Evolutionary conservation across 2,329 filamentous ascomycete genomes (phyloP).

Genomic region (Fusarium nodosum): DNA sequence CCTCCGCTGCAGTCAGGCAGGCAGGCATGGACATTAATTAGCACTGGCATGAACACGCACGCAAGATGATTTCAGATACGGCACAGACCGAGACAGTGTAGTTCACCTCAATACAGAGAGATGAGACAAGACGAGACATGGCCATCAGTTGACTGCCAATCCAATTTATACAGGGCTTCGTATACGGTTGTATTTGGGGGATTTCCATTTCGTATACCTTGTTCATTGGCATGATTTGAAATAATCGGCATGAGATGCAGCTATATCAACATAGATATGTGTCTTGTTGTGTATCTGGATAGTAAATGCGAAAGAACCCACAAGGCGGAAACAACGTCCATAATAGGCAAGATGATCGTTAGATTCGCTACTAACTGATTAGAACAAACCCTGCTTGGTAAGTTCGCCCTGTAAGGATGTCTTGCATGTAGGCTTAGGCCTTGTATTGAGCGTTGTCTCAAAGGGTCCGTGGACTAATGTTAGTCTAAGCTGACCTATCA

Average conservation of each 20-base stretch:
- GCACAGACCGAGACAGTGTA: slow-evolving; percentile 46
- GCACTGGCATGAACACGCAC: slow-evolving; percentile 29
- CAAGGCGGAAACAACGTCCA: neutral
- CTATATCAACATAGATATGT: neutral
- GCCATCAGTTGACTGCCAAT: neutral
- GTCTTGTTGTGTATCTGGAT: neutral
- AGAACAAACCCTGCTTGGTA: neutral
- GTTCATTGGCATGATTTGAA: neutral
- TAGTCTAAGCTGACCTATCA: neutral
- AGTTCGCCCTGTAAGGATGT: slow-evolving; percentile 5
- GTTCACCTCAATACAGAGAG: slow-evolving; percentile 28
- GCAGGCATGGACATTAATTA: slow-evolving; percentile 1
- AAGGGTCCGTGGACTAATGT: slow-evolving; percentile 10
- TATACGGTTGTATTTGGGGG: slow-evolving; percentile 16
- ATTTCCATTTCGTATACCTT: slow-evolving; percentile 10
- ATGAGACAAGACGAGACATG: slow-evolving; percentile 4
- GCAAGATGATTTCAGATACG: slow-evolving; percentile 47
- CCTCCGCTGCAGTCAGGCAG: slow-evolving; percentile 14
- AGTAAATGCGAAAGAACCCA: neutral
- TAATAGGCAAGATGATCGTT: neutral
- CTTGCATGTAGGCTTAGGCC: slow-evolving; percentile 3
- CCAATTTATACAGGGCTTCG: slow-evolving; percentile 7
- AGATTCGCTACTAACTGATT: neutral
- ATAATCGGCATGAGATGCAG: neutral
- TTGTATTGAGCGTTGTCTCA: slow-evolving; percentile 5